Evolutionary conservation across 2,329 filamentous ascomycete genomes (phyloP), one percentile per base, ranked within the genome.

Genomic region (Penicillium corylophilum): DNA sequence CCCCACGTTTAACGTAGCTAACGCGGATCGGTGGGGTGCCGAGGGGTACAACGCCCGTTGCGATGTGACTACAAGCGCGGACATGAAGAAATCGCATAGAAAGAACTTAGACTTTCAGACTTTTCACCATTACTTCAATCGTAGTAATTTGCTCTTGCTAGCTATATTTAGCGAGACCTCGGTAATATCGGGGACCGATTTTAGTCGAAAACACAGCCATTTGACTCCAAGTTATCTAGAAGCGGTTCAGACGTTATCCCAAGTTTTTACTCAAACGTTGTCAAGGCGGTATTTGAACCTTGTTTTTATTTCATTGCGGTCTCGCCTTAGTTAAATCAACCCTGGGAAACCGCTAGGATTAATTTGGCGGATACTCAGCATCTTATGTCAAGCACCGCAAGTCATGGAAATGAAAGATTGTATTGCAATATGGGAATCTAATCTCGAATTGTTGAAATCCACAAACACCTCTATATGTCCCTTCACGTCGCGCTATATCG

Each of bases 381-480:
- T n/a, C n/a, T n/a, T 28, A 28, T 10, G 26, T 4, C 4, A 28
- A 28, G 26, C 26, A 28, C 26, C 26, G 8, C 26, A 28, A 28
- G 26, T 10, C 26, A 28, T 16, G 31, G 9, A 16, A 8, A 35
- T 16, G 31, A 18, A 9, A 18, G 6, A 7, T 35, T 9, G 31
- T n/a, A 16, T 35, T 18, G 20, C 28, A 48, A 48, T 42, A 33
- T 51, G 47, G 48, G 41, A 50, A 51, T 61, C 44, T 55, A 53
- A 48, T 57, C 40, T 55, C 51, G 53, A 57, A 58, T 63, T 63
- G 62, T 66, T 66, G 62, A 66, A 65, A 56, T 62, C 54, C 55
- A 51, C 47, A 51, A 61, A 61, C 55, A 57, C 53, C 56, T 62
- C 55, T 57, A 58, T 56, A 45, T 49, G 18, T n/a, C 12, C 39